Evolutionary conservation across 139 green algal species (phyloP), one percentile per base, ranked within the genome.

Genomic region (Chlamydomonas applanata): DNA sequence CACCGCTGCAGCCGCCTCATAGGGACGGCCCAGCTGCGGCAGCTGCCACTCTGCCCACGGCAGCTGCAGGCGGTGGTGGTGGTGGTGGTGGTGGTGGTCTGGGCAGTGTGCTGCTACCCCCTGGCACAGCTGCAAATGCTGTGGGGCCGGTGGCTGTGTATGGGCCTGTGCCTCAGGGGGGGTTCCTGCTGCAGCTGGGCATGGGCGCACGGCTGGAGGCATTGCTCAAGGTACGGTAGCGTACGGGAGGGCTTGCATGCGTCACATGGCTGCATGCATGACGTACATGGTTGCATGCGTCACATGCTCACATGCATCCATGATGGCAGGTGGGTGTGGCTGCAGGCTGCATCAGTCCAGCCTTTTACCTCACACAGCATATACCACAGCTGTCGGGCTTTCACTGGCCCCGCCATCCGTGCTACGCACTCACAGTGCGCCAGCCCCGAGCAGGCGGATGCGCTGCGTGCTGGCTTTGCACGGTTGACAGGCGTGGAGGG

Each of bases 151-250:
- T 84, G n/a, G 52, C 29, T 33, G 87, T 81, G 61, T 75, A 92
- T 70, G 93, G 93, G 0, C 93, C 91, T 24, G 86, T 97, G 35
- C 68, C 78, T 2, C 94, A 97, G 75, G 75, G 76, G 1, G 56
- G 84, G 53, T 89, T 97, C 44, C 82, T 97, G n/a, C 77, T 79
- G 7, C 45, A 75, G 0, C 77, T 97, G 33, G 92, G 93, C 54
- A 92, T 97, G 3, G 74, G 89, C 45, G 69, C 80, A 19, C 76
- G 93, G 19, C 77, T 96, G 71, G 30, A 94, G 36, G 22, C 66
- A 34, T 77, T 92, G n/a, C 59, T 83, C 20, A 30, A 46, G 54
- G 32, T 49, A 49, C 40, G 7, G 40, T 49, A 35, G 36, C 4
- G 33, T 29, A 34, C 52, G 63, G 24, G 11, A 1, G n/a, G 22